Base-by-base conservation (phyloP, 805 yeast genomes). In the Candida broadrunensis region DNA sequence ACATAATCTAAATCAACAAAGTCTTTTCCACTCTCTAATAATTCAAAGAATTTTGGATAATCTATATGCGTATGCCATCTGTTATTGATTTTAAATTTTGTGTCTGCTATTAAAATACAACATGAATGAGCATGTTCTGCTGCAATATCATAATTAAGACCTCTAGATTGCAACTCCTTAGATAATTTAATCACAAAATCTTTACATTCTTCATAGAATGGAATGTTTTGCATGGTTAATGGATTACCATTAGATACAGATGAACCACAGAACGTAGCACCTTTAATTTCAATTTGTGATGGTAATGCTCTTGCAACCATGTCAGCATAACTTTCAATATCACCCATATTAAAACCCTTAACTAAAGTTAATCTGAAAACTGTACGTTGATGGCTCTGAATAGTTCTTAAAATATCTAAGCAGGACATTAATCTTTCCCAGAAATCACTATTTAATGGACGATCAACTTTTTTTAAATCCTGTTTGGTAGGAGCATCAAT, bases 81-180 rank as follows among this genome's bases (percentile, higher is more conserved):
- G 25, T 76, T 83, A 55, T 84, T 63, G 43, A 81, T 80, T 47
- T 78, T 71, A 71, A 88, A 89, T 53, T 81, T 79, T 30, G 70
- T 71, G 48, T 83, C 84, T 0, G 95, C 97, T 51, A 90, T 78
- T 49, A 89, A 70, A 15, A 90, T 84, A 67, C 97, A 90, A 65
- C 96, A 90, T 2, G 95, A 85, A 59, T 89, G 97, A 0, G 96
- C 95, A 60, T 89, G 97, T 61, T 90, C 97, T 0, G 97, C 95
- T 9, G 97, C 96, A 43, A 89, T 70, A 35, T 81, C 95, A 55
- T 90, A 89, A 20, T 72, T 73, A 23, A 84, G 69, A 1, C 89
- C 89, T 51, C 95, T 75, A 11, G 70, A 61, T 39, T 77, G 70
- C 43, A 89, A 72, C 51, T 83, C 88, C 11, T 67, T 65, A 33